Conservation (phyloP, 1,284 basidiomycete species). For the Mycena citricolor region DNA sequence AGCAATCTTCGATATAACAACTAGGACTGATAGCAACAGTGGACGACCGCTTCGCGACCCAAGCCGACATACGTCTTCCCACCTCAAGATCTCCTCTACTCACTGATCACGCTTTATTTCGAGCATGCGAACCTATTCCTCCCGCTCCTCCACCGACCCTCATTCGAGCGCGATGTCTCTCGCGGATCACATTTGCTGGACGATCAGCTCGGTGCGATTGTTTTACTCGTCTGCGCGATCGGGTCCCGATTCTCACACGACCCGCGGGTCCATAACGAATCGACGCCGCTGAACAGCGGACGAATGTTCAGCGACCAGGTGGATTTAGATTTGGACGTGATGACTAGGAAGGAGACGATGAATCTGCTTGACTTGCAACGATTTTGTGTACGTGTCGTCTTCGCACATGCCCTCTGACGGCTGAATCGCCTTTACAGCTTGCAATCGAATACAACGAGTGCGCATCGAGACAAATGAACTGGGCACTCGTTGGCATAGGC, state of each 20-base stretch:
- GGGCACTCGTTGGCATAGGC: constrained; percentile 31
- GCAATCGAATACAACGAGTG: constrained; percentile 54
- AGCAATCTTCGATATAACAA: neutral
- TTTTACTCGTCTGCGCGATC: constrained; percentile 18
- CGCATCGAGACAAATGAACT: constrained; percentile 62
- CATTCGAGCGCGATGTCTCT: constrained; percentile 4
- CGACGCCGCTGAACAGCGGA: neutral
- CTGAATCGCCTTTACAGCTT: constrained; percentile 33
- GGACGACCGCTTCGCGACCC: neutral
- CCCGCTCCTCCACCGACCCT: constrained; percentile 16
- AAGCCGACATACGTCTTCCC: constrained; percentile 19
- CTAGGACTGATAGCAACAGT: neutral
- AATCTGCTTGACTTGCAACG: constrained; percentile 60
- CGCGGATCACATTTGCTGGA: constrained; percentile 9
- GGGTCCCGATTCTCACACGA: constrained; percentile 12
- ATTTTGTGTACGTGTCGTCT: constrained; percentile 35
- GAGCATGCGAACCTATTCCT: constrained; percentile 1
- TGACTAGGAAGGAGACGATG: constrained; percentile 51
- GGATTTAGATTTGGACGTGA: constrained; percentile 1
- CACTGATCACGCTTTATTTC: constrained; percentile 15
- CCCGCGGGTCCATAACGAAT: constrained; percentile 31
- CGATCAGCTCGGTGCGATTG: constrained; percentile 5
- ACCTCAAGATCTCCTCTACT: constrained; percentile 1
- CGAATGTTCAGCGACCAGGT: constrained; percentile 16
- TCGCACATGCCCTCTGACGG: neutral